A percentile compares a stretch with the other conserved stretches of the same genome.
These are phyloP conservation scores for Colletotrichum siamense DNA, from an alignment of 2,329 filamentous ascomycete genomes.

Conservation along the genomic window DNA sequence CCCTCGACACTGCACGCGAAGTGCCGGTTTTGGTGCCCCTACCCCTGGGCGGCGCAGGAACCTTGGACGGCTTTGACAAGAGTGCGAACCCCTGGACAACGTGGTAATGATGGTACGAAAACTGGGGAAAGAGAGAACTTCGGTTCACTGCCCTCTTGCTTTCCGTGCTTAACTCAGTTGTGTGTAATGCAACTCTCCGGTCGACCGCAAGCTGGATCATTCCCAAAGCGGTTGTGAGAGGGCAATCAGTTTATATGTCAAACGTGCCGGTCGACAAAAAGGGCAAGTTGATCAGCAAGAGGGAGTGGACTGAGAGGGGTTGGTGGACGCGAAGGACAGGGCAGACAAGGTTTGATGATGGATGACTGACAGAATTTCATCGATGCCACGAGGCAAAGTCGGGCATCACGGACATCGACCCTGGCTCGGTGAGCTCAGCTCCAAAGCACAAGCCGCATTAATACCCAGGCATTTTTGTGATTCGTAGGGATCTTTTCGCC, in stretches of 20 bases:
- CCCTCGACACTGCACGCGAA: neutral
- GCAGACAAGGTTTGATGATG: neutral
- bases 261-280: neutral
- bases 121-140: neutral
- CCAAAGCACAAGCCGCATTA: neutral
- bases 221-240: neutral
- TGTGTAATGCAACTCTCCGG: neutral
- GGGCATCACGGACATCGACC: neutral
- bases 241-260: neutral
- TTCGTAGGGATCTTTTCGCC: neutral
- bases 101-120: neutral
- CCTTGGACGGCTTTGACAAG: neutral
- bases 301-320: neutral
- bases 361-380: neutral
- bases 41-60: neutral
- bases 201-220: neutral
- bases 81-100: neutral
- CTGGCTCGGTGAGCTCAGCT: neutral
- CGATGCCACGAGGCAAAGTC: slow-evolving; percentile 3
- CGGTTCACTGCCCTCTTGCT: neutral
- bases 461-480: neutral
- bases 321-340: neutral
- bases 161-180: neutral
- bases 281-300: neutral
- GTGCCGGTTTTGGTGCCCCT: neutral